Evolutionary conservation across 2,329 filamentous ascomycete genomes (phyloP).

Genomic region (Iodosphaeria phyllophila): DNA sequence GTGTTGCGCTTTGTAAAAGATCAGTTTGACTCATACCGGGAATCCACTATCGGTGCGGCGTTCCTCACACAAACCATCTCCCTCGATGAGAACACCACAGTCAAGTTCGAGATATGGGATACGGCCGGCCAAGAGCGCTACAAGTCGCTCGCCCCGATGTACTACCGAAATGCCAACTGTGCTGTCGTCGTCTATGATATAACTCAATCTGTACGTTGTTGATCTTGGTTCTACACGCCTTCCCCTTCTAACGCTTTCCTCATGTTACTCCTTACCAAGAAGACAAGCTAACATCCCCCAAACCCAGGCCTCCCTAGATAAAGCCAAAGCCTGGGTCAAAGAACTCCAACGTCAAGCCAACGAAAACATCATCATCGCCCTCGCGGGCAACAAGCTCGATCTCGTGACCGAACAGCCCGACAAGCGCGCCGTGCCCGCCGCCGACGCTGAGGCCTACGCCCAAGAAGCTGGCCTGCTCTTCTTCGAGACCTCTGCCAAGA

Average conservation of each 20-base stretch:
- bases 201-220: constrained; percentile 72
- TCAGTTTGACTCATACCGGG: constrained; percentile 94
- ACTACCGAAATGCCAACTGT: constrained; percentile 98
- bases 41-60: constrained; percentile 94
- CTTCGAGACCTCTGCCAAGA: constrained; percentile 98
- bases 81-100: constrained; percentile 91
- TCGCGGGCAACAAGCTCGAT: constrained; percentile 96
- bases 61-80: constrained; percentile 98
- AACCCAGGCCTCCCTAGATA: constrained; percentile 84
- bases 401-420: constrained; percentile 86
- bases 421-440: constrained; percentile 77
- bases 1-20: constrained; percentile 99
- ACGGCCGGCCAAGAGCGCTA: constrained; percentile 97
- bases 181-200: constrained; percentile 99
- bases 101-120: constrained; percentile 99
- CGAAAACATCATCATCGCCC: constrained; percentile 97
- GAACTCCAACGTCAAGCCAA: constrained; percentile 97
- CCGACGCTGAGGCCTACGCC: constrained; percentile 89
- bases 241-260: neutral
- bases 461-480: constrained; percentile 86
- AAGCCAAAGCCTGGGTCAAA: constrained; percentile 98
- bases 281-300: constrained; percentile 8
- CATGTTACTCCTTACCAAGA: too few species aligned
- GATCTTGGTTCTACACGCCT: constrained; percentile 2
- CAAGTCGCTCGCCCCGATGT: constrained; percentile 98